Conservation (phyloP, 2,329 filamentous ascomycete species). For the Fusarium sp. region DNA sequence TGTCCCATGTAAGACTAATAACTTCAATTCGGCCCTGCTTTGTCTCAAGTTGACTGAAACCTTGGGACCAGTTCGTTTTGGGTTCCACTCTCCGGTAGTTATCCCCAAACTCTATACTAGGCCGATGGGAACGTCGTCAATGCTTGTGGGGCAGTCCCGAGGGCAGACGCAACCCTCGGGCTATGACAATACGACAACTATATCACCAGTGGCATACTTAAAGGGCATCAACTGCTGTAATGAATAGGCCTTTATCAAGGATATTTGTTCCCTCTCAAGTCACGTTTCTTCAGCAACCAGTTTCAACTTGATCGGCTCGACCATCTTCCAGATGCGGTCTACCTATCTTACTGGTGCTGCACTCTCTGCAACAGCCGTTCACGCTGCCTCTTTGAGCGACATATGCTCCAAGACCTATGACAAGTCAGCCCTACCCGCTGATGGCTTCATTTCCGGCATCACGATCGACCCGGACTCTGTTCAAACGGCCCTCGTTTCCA, state of each 20-base stretch:
- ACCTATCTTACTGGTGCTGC: not conserved
- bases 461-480: not conserved
- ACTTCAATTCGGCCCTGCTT: not conserved
- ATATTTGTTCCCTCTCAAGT: not conserved
- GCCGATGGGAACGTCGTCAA: not conserved
- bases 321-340: not conserved
- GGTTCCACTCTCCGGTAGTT: not conserved
- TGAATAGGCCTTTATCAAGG: too few species aligned
- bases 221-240: not conserved
- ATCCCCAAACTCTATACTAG: not conserved
- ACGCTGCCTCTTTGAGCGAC: not conserved
- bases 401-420: slow-evolving; percentile 8
- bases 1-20: not conserved
- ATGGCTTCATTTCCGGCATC: not conserved
- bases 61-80: not conserved
- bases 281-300: not conserved
- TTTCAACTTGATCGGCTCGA: not conserved
- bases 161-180: not conserved
- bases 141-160: slow-evolving; percentile 6
- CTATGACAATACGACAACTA: not conserved
- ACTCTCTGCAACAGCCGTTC: not conserved
- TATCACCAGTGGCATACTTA: not conserved
- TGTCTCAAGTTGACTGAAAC: not conserved
- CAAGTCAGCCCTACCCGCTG: not conserved
- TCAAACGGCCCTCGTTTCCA: not conserved